phyloP scores from a whole-genome alignment of 371 early-diverging fungal genomes.

The Smittium culicis region DNA sequence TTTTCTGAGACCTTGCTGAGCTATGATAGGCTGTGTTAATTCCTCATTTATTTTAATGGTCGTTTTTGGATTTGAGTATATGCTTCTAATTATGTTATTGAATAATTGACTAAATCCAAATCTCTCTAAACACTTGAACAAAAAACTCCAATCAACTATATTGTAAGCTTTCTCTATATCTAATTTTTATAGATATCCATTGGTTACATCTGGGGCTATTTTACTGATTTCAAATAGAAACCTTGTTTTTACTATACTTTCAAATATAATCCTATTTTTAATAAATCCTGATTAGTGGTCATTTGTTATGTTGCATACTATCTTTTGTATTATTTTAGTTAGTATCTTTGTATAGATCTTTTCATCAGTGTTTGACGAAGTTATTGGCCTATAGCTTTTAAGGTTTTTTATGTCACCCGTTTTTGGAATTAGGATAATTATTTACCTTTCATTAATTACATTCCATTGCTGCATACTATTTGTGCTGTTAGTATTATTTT shows the following conservation, averaged over 20 bases:
- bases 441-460: background rate
- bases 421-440: conserved; percentile 10
- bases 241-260: background rate
- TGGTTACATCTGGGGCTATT: background rate
- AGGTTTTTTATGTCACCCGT: conserved; percentile 13
- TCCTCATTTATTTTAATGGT: conserved; percentile 4
- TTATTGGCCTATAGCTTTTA: conserved; percentile 13
- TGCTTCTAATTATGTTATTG: background rate
- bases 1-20: conserved; percentile 10
- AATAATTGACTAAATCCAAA: background rate
- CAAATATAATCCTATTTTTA: conserved; percentile 4
- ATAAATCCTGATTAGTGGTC: background rate
- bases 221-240: conserved; percentile 1
- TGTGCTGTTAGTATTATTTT: background rate
- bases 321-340: conserved; percentile 1
- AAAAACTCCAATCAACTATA: conserved; percentile 1
- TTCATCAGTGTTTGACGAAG: conserved; percentile 13
- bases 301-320: background rate
- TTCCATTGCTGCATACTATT: background rate
- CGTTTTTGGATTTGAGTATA: background rate
- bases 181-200: background rate
- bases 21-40: background rate
- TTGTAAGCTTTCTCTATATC: conserved; percentile 9
- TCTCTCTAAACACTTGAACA: conserved; percentile 5
- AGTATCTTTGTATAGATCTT: conserved; percentile 12